phyloP scores from a whole-genome alignment of 2,329 filamentous ascomycete species.

The Arachnomyces sp. region DNA sequence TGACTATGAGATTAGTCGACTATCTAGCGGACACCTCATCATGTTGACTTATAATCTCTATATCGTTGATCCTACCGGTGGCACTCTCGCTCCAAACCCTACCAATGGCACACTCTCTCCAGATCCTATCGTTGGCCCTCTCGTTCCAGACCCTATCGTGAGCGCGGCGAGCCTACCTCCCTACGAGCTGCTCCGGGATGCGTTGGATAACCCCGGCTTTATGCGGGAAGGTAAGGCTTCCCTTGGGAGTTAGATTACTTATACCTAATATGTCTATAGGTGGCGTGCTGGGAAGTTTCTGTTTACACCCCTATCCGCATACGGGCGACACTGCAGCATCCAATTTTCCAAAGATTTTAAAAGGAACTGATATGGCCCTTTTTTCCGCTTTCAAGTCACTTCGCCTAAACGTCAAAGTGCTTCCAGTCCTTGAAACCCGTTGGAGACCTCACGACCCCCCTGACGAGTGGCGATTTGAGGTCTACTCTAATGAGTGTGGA shows the following conservation, averaged over 20 bases:
- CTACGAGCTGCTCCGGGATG: background rate
- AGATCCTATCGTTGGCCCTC: no score
- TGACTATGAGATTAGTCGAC: slow-evolving; percentile 33
- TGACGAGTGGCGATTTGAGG: no score
- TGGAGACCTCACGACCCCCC: no score
- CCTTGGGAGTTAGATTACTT: background rate
- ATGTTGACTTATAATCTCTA: slow-evolving; percentile 55
- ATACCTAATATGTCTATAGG: background rate
- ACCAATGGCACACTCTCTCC: no score
- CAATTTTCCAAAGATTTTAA: background rate
- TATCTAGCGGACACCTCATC: slow-evolving; percentile 45
- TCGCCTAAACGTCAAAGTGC: background rate
- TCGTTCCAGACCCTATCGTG: no score
- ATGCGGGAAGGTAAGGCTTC: background rate
- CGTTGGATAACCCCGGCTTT: background rate
- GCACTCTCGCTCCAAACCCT: no score
- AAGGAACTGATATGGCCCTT: background rate
- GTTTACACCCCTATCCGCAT: background rate
- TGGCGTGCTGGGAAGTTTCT: background rate
- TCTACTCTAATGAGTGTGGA: no score
- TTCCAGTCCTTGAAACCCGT: background rate
- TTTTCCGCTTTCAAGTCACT: slow-evolving; percentile 2
- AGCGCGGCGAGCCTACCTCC: background rate
- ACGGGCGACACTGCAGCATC: background rate
- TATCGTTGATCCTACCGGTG: no score